Conservation (phyloP, 2,329 filamentous ascomycete genomes). For the Pseudogymnoascus sp. region DNA sequence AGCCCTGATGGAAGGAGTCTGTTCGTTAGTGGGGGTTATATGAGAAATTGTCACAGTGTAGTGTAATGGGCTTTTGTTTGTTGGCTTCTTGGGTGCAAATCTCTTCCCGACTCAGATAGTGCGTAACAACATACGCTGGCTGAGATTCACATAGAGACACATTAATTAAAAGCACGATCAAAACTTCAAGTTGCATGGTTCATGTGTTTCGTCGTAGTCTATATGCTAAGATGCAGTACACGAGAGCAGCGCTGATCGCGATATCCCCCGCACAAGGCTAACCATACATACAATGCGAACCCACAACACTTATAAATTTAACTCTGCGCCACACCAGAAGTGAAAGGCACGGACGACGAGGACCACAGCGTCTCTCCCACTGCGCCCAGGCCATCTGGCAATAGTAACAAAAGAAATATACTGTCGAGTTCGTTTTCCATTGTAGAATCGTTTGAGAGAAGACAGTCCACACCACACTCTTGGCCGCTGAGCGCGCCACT, state of each 20-base stretch:
- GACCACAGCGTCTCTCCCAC: constrained; percentile 44
- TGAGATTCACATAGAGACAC: constrained; percentile 6
- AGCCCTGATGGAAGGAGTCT: not conserved
- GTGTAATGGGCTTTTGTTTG: not conserved
- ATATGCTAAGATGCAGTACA: constrained; percentile 11
- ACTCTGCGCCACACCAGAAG: not conserved
- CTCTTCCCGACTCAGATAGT: not conserved
- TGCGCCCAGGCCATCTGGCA: constrained; percentile 25
- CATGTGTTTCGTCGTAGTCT: constrained; percentile 11
- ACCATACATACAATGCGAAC: not conserved
- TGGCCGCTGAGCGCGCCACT: not conserved
- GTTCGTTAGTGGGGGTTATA: not conserved
- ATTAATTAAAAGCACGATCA: constrained; percentile 10
- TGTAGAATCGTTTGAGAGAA: constrained; percentile 50
- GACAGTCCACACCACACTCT: constrained; percentile 41
- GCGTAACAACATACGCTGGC: not conserved
- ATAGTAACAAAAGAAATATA: constrained; percentile 23
- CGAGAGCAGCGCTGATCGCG: not conserved
- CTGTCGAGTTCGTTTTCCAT: constrained; percentile 29
- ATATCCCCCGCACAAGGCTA: constrained; percentile 2
- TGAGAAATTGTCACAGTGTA: constrained; percentile 4
- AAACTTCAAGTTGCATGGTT: constrained; percentile 1
- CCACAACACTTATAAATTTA: not conserved
- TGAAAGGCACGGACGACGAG: constrained; percentile 21
- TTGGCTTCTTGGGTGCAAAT: not conserved